Evolutionary conservation across 257 asterid species (phyloP), one percentile per base, ranked within the genome.

Genomic region (Prunella vulgaris): DNA sequence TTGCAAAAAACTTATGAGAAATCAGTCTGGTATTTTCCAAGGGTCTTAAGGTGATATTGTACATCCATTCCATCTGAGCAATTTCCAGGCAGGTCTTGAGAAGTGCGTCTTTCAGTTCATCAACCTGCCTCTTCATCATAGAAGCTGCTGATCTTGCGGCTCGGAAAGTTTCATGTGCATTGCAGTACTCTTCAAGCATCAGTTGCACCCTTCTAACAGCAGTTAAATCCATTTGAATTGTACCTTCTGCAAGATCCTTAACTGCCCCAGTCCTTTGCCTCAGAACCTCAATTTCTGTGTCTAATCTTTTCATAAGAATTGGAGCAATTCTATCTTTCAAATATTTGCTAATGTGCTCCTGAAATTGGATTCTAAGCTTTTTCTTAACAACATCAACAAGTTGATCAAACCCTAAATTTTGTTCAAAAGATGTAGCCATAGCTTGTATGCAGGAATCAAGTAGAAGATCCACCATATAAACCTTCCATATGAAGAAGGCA

Each of bases 11-110:
- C 49, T 90, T 87, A 33, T 78, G 88, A 68, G 81, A 78, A 21
- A 79, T 80, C 76, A 91, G 86, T 79, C 85, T 79, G 75, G 78
- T 76, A 75, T 72, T 81, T 76, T 87, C 96, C 75, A 76, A 66
- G 81, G 95, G 87, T 74, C 83, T 86, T 60, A 73, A 76, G 66
- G 81, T 74, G 60, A 83, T 80, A 75, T 87, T 87, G 61, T 83
- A 84, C 90, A 90, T 88, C 99, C 99, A 94, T 82, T 94, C 96
- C 88, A 85, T 82, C 86, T 82, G 95, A 78, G 86, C 77, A 70
- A 89, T 83, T 83, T 89, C 97, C 85, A 91, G 73, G 86, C 84
- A 81, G 79, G 92, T 82, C 80, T 86, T 89, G 28, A 83, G 83
- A 73, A 89, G 90, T 75, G 87, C 88, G 25, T 89, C 96, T 78